Evolutionary conservation across 208 protist species (phyloP).

Genomic region (Lotmaria passim): DNA sequence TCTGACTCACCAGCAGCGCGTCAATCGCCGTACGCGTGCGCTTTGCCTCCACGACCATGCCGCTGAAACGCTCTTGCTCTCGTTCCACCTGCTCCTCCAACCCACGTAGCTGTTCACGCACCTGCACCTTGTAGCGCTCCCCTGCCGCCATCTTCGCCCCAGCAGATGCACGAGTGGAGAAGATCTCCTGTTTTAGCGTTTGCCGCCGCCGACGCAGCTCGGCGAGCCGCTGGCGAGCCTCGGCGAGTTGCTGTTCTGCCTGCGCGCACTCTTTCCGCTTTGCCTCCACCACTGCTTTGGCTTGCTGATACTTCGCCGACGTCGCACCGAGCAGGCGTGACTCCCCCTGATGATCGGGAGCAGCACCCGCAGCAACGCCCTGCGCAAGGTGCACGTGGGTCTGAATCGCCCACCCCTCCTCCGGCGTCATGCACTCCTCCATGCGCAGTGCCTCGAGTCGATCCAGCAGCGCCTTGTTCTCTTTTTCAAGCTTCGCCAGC

Average conservation of each 20-base stretch:
- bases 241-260: constrained; percentile 46
- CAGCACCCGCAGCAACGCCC: too few relatives aligned
- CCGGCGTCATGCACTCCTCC: constrained; percentile 62
- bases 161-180: constrained; percentile 1
- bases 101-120: constrained; percentile 72
- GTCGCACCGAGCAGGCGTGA: constrained; percentile 63
- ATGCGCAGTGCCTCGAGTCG: constrained; percentile 74
- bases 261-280: constrained; percentile 55
- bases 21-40: constrained; percentile 85
- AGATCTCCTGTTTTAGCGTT: constrained; percentile 14
- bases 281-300: constrained; percentile 43
- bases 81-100: constrained; percentile 91
- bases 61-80: constrained; percentile 86
- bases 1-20: constrained; percentile 82
- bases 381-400: background rate
- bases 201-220: constrained; percentile 33
- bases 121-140: constrained; percentile 22
- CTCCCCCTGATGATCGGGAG: constrained; percentile 1
- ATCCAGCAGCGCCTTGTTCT: constrained; percentile 54
- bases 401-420: constrained; percentile 27
- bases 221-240: constrained; percentile 27
- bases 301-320: constrained; percentile 55
- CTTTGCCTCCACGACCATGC: constrained; percentile 80
- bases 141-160: constrained; percentile 16
- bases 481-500: constrained; percentile 57